phyloP scores from a whole-genome alignment of 164 flowering plant genomes.

The Stephania japonica region DNA sequence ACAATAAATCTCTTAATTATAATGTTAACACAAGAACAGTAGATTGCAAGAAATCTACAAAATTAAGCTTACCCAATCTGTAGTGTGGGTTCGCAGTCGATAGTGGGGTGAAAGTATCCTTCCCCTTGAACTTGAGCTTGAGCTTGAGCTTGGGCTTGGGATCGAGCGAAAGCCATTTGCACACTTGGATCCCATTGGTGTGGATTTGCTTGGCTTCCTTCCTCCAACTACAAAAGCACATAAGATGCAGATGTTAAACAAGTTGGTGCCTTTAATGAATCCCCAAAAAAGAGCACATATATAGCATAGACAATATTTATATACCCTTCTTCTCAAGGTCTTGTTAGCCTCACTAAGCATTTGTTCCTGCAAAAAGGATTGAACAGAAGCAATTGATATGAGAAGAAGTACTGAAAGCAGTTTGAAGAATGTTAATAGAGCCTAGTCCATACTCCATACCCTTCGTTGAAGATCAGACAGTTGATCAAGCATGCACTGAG shows the following conservation, averaged over 20 bases:
- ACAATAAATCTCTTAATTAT: background rate
- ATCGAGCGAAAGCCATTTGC: conserved; percentile 42
- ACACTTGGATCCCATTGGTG: conserved; percentile 47
- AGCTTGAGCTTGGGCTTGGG: conserved; percentile 30
- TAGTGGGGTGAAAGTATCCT: conserved; percentile 65
- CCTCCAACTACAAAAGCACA: conserved; percentile 36
- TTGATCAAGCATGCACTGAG: conserved; percentile 79
- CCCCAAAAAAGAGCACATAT: background rate
- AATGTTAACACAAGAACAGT: background rate
- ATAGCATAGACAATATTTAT: background rate
- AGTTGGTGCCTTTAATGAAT: background rate
- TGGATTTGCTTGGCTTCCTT: conserved; percentile 37
- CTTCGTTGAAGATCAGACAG: conserved; percentile 71
- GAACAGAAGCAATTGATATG: background rate
- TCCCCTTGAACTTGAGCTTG: conserved; percentile 41
- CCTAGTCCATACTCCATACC: conserved; percentile 41
- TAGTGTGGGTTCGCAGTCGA: conserved; percentile 78
- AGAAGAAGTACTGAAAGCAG: background rate
- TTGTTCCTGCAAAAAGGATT: conserved; percentile 53
- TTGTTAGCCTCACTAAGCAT: conserved; percentile 71
- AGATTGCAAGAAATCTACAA: background rate
- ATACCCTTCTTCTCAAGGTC: conserved; percentile 67
- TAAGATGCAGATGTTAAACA: background rate
- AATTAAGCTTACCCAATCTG: conserved; percentile 82
- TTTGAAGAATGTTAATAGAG: background rate